These are phyloP conservation scores for Plasmodium vivax DNA, from an alignment of 169 alveolate genomes.

Conservation along the genomic window DNA sequence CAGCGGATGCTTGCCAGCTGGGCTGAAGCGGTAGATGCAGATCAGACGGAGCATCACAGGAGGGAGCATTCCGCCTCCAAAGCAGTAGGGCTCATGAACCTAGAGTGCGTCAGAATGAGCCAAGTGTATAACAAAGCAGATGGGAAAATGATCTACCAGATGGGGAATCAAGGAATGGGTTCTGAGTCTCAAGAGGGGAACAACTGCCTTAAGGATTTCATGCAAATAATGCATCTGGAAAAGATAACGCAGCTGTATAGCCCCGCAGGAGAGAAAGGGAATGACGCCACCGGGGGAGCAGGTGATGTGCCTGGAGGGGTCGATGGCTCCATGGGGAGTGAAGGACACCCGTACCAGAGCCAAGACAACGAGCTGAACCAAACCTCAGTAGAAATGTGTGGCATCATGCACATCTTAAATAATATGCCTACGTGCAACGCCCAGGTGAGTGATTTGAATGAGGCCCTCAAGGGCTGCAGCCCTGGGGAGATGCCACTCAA, in stretches of 20 bases:
- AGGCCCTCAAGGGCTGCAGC: conserved; percentile 3
- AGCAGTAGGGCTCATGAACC: neutral
- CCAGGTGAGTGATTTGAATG: neutral
- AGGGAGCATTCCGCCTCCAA: neutral
- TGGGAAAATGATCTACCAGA: neutral
- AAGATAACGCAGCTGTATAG: neutral
- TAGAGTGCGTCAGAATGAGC: neutral
- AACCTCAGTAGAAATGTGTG: neutral
- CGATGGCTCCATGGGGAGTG: neutral
- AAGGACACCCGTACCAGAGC: neutral
- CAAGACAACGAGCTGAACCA: neutral
- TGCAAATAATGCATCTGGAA: neutral
- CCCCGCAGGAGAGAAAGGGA: neutral
- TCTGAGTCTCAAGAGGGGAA: neutral
- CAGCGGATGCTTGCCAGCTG: neutral
- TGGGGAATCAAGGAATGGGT: neutral
- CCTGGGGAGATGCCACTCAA: neutral
- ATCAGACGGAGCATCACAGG: neutral
- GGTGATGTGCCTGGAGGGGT: neutral
- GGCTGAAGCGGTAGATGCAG: neutral
- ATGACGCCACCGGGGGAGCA: neutral
- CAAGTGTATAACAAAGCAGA: neutral
- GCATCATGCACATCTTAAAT: conserved; percentile 11
- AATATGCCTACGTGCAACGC: neutral
- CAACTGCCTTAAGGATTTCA: neutral